Percentiles rank a stretch among this genome's conserved stretches.
These are phyloP conservation scores for Cyathus olla DNA, from an alignment of 1,284 basidiomycete genomes.

Conservation along the genomic window DNA sequence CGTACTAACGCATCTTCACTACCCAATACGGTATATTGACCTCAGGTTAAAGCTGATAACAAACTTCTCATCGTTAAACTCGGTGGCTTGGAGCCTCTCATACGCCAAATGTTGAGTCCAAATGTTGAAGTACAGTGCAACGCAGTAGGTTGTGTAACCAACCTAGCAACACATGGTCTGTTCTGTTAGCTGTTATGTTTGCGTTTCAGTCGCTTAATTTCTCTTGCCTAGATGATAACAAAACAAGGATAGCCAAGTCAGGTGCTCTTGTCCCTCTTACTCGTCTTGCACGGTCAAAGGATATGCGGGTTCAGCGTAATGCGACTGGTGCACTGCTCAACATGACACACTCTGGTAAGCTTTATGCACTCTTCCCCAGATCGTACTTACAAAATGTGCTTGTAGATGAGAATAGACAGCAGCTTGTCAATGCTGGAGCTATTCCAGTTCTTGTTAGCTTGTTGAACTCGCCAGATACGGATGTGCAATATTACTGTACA, in stretches of 20 bases:
- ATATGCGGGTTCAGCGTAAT: slow-evolving; percentile 99
- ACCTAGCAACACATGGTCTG: slow-evolving; percentile 95
- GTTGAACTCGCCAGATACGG: slow-evolving; percentile 97
- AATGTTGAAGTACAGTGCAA: slow-evolving; percentile 99
- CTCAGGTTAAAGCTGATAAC: slow-evolving; percentile 84
- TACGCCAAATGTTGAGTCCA: slow-evolving; percentile 98
- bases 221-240: slow-evolving; percentile 88
- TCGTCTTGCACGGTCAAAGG: slow-evolving; percentile 96
- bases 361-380: slow-evolving; percentile 4
- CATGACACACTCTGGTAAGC: slow-evolving; percentile 97
- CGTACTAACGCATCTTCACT: slow-evolving; percentile 43
- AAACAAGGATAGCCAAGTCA: slow-evolving; percentile 99
- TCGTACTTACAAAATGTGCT: slow-evolving; percentile 8
- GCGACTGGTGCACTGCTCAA: slow-evolving; percentile 98
- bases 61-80: slow-evolving; percentile 99
- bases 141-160: slow-evolving; percentile 99
- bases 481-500: slow-evolving; percentile 99
- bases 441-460: slow-evolving; percentile 98
- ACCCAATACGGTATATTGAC: too few species aligned
- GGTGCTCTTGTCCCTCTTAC: slow-evolving; percentile 98
- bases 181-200: slow-evolving; percentile 6
- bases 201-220: slow-evolving; percentile 6
- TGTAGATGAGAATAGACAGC: slow-evolving; percentile 97
- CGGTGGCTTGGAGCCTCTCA: slow-evolving; percentile 97
- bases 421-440: slow-evolving; percentile 98